A percentile compares a stretch with the other conserved stretches of the same genome.
Conservation (phyloP, 441 rosid genomes). For the Arabidopsis lyrata region DNA sequence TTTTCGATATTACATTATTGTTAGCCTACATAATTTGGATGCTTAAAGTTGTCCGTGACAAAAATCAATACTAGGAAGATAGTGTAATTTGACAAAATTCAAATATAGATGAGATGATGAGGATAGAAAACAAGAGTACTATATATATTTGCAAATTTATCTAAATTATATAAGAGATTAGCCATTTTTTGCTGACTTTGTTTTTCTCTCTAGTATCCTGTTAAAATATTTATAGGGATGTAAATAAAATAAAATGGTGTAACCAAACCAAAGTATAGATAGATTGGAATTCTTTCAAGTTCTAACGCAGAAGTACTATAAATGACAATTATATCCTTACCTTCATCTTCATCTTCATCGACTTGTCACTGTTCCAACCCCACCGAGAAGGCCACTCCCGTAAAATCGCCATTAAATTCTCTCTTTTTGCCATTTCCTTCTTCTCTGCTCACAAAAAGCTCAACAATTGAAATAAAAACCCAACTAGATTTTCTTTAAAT, state of each 20-base stretch:
- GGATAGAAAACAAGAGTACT: too few relatives aligned
- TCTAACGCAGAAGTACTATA: not conserved
- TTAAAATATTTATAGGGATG: too few relatives aligned
- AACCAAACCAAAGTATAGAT: too few relatives aligned
- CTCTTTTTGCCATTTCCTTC: not conserved
- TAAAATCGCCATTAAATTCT: not conserved
- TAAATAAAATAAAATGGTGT: too few relatives aligned
- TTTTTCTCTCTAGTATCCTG: too few relatives aligned
- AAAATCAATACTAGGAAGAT: not conserved
- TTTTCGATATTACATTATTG: not conserved
- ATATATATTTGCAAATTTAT: too few relatives aligned
- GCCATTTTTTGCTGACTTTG: too few relatives aligned
- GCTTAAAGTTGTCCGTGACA: not conserved
- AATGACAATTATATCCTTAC: not conserved
- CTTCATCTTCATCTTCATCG: not conserved
- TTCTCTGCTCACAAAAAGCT: not conserved
- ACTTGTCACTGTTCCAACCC: not conserved
- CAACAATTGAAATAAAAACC: not conserved
- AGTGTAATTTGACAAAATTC: not conserved
- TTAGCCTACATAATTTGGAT: not conserved
- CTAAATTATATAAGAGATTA: too few relatives aligned
- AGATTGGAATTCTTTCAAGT: too few relatives aligned
- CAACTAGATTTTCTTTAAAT: not conserved
- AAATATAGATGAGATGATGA: too few relatives aligned
- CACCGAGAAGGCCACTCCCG: constrained; percentile 10